Evolutionary conservation across 2,329 filamentous ascomycete species (phyloP), one percentile per base, ranked within the genome.

Genomic region (Calonectria naviculata): DNA sequence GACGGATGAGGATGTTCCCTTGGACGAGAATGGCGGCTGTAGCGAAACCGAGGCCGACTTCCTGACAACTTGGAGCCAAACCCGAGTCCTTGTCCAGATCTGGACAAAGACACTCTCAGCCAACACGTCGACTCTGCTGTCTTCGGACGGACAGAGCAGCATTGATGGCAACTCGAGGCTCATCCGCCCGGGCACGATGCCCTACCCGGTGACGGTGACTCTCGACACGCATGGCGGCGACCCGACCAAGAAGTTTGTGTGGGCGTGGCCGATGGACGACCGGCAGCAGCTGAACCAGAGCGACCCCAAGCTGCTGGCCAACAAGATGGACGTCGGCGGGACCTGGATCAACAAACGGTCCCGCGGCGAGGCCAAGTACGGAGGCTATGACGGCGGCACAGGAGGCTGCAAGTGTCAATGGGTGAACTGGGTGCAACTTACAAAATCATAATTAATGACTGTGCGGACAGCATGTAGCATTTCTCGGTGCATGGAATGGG

Each of bases 191-290:
- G 90, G 90, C 9, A 88, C 88, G 5, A 91, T 93, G 81, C 91
- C 91, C 2, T 93, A 91, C 74, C 91, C 91, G 0, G 85, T 91
- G 47, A 92, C 90, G 5, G 80, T 93, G 52, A 88, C 86, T 21
- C 85, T 89, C 71, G 91, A 93, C 80, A 89, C 89, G 54, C 91
- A 93, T 76, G 91, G 91, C 46, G 91, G 91, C 17, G 80, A 89
- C 75, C 80, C 83, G 8, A 75, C 77, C 15, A 80, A 81, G 74
- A 93, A 93, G 82, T 83, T 87, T 47, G 82, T 88, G 3, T 92
- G 88, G 82, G 85, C 86, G 58, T 88, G 89, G 79, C 82, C 81
- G 4, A 85, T 93, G 68, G 81, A 87, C 60, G 82, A 84, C 29
- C 78, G 85, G 29, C 84, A 87, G 77, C 78, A 82, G 60, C 84